Percentiles rank a stretch among this genome's conserved stretches.
Evolutionary conservation across 1,139 yeast genomes (phyloP).

Genomic region (Suhomyces panamericanus): DNA sequence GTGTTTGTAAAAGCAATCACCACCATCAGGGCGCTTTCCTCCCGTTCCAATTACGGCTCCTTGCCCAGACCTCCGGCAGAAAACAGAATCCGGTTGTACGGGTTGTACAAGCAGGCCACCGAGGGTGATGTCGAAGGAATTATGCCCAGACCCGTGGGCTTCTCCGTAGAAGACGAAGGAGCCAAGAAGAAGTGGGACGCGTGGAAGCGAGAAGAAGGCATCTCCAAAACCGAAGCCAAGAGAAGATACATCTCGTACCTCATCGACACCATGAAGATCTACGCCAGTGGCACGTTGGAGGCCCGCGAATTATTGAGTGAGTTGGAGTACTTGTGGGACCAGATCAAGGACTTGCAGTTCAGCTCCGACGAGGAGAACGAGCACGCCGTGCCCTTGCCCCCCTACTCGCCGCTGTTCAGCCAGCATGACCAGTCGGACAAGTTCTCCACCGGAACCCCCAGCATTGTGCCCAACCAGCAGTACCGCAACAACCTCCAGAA

Average conservation of each 20-base stretch:
- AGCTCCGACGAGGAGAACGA: conserved; percentile 33
- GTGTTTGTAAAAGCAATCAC: conserved; percentile 80
- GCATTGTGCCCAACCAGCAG: conserved; percentile 32
- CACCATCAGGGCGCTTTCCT: conserved; percentile 71
- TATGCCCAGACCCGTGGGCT: conserved; percentile 65
- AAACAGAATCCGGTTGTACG: conserved; percentile 68
- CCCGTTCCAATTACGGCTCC: conserved; percentile 66
- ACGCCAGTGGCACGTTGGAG: conserved; percentile 68
- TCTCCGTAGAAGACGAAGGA: conserved; percentile 60
- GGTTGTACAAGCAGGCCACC: conserved; percentile 84
- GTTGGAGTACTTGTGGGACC: conserved; percentile 73
- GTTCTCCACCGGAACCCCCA: conserved; percentile 41
- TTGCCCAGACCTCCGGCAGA: conserved; percentile 81
- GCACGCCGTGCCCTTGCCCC: conserved; percentile 29
- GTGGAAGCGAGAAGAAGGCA: conserved; percentile 76
- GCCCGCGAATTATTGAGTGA: conserved; percentile 67
- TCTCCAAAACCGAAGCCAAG: conserved; percentile 73
- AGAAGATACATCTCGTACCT: conserved; percentile 64
- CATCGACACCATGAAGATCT: conserved; percentile 70
- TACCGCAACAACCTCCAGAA: conserved; percentile 41
- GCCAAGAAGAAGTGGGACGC: conserved; percentile 82
- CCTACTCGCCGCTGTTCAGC: conserved; percentile 42
- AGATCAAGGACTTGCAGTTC: conserved; percentile 56
- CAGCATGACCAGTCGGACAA: conserved; percentile 38
- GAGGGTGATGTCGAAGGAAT: conserved; percentile 78